Evolutionary conservation across 1,284 basidiomycete species (phyloP).

Genomic region (Ganoderma multipileum): DNA sequence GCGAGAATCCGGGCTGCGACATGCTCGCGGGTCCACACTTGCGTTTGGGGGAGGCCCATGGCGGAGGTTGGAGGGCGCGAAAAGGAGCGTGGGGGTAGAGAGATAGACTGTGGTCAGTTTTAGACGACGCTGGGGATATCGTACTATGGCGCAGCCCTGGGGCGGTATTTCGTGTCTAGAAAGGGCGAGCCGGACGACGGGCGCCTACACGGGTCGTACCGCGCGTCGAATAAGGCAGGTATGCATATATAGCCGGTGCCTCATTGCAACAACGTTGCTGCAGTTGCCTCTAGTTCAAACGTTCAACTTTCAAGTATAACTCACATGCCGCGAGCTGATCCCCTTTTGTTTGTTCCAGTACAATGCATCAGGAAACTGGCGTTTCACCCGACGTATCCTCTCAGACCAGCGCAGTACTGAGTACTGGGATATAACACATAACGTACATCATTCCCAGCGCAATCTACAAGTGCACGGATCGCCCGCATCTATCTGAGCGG

Average conservation of each 20-base stretch:
- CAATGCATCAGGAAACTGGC: too few species aligned
- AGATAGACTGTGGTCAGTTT: not conserved
- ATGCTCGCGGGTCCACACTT: constrained; percentile 58
- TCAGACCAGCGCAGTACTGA: not conserved
- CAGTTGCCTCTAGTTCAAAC: too few species aligned
- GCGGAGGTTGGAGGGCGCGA: not conserved
- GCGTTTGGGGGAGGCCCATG: constrained; percentile 42
- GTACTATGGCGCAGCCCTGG: not conserved
- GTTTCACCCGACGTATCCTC: not conserved
- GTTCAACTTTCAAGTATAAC: too few species aligned
- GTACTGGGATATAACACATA: too few species aligned
- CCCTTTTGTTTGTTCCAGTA: too few species aligned
- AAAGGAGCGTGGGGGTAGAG: constrained; percentile 1
- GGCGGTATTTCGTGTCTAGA: constrained; percentile 7
- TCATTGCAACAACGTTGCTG: not conserved
- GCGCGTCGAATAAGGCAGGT: too few species aligned
- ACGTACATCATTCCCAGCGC: not conserved
- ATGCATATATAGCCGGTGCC: not conserved
- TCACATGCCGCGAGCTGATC: too few species aligned
- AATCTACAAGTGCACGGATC: not conserved
- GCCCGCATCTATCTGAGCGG: not conserved
- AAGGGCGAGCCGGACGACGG: constrained; percentile 10
- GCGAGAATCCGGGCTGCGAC: constrained; percentile 75
- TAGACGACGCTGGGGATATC: not conserved
- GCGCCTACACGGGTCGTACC: not conserved